Conservation (phyloP, 768 basidiomycete species). For the Pisolithus marmoratus region DNA sequence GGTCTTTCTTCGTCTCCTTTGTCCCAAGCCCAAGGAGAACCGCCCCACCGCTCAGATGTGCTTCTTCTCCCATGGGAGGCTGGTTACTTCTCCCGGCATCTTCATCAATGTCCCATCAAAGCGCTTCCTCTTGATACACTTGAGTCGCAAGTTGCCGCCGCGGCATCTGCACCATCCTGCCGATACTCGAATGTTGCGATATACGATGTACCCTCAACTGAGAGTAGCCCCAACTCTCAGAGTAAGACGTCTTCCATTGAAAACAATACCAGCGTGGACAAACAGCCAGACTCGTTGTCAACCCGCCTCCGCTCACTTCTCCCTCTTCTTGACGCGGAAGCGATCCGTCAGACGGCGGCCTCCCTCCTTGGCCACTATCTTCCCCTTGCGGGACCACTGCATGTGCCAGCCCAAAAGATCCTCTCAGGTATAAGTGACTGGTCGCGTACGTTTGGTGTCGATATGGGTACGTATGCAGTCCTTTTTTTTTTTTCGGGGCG, state of each 20-base stretch:
- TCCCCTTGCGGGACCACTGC: slow-evolving; percentile 42
- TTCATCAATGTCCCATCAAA: slow-evolving; percentile 67
- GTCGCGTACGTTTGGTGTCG: slow-evolving; percentile 31
- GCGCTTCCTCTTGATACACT: slow-evolving; percentile 47
- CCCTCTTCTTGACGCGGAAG: slow-evolving; percentile 39
- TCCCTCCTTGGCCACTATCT: slow-evolving; percentile 72
- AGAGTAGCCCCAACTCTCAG: not conserved
- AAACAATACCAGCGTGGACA: not conserved
- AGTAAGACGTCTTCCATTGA: too few species aligned
- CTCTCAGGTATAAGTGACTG: slow-evolving; percentile 58
- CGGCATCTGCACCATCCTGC: slow-evolving; percentile 28
- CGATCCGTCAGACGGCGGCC: slow-evolving; percentile 55
- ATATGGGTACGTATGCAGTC: not conserved
- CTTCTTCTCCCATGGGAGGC: slow-evolving; percentile 77
- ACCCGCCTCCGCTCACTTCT: slow-evolving; percentile 26
- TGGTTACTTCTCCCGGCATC: slow-evolving; percentile 55
- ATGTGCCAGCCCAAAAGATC: slow-evolving; percentile 37
- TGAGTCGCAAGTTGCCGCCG: slow-evolving; percentile 35
- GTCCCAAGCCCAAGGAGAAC: not conserved
- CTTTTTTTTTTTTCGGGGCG: not conserved
- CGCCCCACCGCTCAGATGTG: slow-evolving; percentile 57
- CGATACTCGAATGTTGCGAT: not conserved
- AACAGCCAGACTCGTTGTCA: slow-evolving; percentile 9
- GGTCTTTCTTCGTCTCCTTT: slow-evolving; percentile 41
- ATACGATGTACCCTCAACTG: not conserved